phyloP scores from a whole-genome alignment of 495 filamentous ascomycete genomes.

The Patellaria atrata region DNA sequence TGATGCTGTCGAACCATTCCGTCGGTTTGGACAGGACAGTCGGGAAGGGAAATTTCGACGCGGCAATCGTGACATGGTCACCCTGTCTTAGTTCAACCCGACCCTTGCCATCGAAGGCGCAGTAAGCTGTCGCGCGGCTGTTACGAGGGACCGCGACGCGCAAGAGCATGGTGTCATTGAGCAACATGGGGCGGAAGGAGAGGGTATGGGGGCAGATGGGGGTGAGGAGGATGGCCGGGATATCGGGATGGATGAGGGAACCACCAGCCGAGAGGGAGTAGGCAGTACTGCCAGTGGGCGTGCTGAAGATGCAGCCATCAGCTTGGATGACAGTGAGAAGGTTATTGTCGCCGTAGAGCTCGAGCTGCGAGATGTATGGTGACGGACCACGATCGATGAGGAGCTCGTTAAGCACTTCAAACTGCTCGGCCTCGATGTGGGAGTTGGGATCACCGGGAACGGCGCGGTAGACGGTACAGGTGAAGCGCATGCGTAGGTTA shows the following conservation, averaged over 20 bases:
- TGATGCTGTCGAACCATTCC: constrained; percentile 92
- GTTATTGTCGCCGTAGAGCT: constrained; percentile 86
- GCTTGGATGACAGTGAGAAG: constrained; percentile 89
- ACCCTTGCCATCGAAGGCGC: constrained; percentile 91
- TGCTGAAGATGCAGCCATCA: constrained; percentile 94
- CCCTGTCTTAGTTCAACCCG: constrained; percentile 81
- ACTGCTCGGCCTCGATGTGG: constrained; percentile 49
- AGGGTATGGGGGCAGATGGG: constrained; percentile 96
- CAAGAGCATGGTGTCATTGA: constrained; percentile 85
- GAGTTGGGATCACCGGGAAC: constrained; percentile 5
- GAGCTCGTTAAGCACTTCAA: constrained; percentile 91
- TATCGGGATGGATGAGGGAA: constrained; percentile 89
- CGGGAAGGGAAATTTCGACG: constrained; percentile 89
- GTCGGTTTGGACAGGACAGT: constrained; percentile 62
- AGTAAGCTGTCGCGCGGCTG: constrained; percentile 84
- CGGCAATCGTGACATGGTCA: constrained; percentile 88
- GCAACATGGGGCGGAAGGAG: constrained; percentile 95
- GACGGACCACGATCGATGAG: constrained; percentile 95
- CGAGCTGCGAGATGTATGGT: constrained; percentile 90
- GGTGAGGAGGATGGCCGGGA: constrained; percentile 91
- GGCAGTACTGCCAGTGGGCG: constrained; percentile 79
- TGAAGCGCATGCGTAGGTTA: constrained; percentile 94
- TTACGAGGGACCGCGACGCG: constrained; percentile 71
- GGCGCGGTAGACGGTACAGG: constrained; percentile 72
- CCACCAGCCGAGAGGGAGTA: constrained; percentile 94